Evolutionary conservation across 441 rosid genomes (phyloP), one percentile per base, ranked within the genome.

Genomic region (Gossypium trilobum): DNA sequence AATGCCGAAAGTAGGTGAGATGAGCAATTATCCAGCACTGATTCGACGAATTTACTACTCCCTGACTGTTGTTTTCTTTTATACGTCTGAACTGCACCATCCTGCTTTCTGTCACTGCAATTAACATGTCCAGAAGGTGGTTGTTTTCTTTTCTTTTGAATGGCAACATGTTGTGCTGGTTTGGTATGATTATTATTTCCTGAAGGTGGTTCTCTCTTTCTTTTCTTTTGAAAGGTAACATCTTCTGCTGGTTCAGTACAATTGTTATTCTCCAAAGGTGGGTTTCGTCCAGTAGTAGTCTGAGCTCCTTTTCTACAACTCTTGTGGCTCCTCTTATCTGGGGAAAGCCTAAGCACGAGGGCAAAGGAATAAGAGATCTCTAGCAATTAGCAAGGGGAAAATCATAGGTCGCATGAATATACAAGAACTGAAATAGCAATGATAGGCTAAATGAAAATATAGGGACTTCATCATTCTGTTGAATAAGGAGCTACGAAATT

Each of bases 301-400:
- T 71, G 51, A 77, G 67, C 61, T 19, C 23, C 25, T 69, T 76
- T 80, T 44, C 73, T 73, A 7, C 52, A 0, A 68, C 70, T 77
- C 69, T 39, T 39, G 36, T 74, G 58, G 80, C 51, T 73, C 33
- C 25, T 69, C 68, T 71, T 79, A 67, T 68, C 76, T 54, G 55
- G 19, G 68, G 62, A 5, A 42, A 57, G 74, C 54, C 85, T 80
- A 79, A 81, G 33, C 66, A 46, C 69, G 68, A 33, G 31, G 48
- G 13, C 51, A 55, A 61, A 29, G 14, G 4, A 56, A 10, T 14
- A 62, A 23, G 29, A 31, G 56, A 16, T 16, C 27, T 68, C 5
- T 33, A 44, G 20, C 48, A 64, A 64, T 33, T 61, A 22, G 65
- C 20, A 9, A 64, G 4, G 16, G 5, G 36, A 9, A 68, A 63